Conservation (phyloP, 768 basidiomycete species). For the Mycena belliarum region DNA sequence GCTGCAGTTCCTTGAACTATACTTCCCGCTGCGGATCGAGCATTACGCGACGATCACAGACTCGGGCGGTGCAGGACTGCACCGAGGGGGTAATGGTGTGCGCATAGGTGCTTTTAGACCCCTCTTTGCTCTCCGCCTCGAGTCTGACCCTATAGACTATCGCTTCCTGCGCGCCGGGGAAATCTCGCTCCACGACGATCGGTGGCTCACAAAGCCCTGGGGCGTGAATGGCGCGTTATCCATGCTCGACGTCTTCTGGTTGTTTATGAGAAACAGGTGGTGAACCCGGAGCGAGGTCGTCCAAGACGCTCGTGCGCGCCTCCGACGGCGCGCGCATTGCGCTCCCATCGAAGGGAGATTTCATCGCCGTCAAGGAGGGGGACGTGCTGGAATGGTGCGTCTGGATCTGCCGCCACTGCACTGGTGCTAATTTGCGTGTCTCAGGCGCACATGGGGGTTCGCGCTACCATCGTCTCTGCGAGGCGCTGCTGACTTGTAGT, state of each 20-base stretch:
- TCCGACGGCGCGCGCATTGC: slow-evolving; percentile 24
- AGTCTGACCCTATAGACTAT: slow-evolving; percentile 23
- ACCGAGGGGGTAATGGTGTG: slow-evolving; percentile 34
- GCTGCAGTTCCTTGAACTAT: slow-evolving; percentile 28
- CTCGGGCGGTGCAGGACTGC: slow-evolving; percentile 32
- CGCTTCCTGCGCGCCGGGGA: slow-evolving; percentile 30
- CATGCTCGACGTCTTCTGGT: neutral
- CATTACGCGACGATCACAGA: slow-evolving; percentile 31
- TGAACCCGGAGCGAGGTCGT: slow-evolving; percentile 27
- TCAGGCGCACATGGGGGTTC: slow-evolving; percentile 31
- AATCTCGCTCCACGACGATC: slow-evolving; percentile 33
- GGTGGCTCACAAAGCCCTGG: slow-evolving; percentile 37
- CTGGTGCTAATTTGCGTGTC: neutral
- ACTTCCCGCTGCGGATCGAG: slow-evolving; percentile 31
- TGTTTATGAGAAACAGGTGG: slow-evolving; percentile 10
- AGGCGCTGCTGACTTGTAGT: neutral
- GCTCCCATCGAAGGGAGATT: slow-evolving; percentile 30
- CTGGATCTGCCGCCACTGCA: too few relatives aligned
- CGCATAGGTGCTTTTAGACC: slow-evolving; percentile 25
- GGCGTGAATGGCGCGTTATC: slow-evolving; percentile 28
- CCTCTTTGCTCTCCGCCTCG: neutral
- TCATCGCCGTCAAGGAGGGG: slow-evolving; percentile 26
- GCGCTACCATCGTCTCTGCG: neutral
- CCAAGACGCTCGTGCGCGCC: slow-evolving; percentile 26
- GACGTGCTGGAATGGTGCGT: slow-evolving; percentile 30